Base-by-base conservation (phyloP, 1,139 yeast species). In the Schizosaccharomyces versatilis region DNA sequence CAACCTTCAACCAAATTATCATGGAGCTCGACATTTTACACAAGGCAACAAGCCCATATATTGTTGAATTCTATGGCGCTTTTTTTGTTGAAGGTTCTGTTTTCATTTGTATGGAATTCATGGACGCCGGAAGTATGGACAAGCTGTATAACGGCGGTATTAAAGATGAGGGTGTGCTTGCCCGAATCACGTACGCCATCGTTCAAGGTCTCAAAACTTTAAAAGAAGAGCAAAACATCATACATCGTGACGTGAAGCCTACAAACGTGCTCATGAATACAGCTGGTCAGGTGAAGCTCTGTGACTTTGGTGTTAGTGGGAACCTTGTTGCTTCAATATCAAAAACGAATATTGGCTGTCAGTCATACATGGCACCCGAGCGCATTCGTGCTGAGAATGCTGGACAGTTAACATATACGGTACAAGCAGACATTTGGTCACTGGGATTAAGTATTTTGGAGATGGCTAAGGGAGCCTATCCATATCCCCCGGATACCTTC, bases 361-460 rank as follows among this genome's bases (percentile, higher is more conserved):
- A 90, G 68, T 84, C 95, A 5, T 90, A 90, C 68, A 93, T 93
- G 98, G 97, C 98, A 0, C 99, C 99, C 1, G 99, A 90, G 67
- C 76, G 99, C 64, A 93, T 90, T 63, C 80, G 82, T 67, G 74
- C 79, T 6, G 62, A 67, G 41, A 55, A 55, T 38, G 55, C 55
- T 17, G 58, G 56, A 15, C 55, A 52, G 5, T 49, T 54, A 6
- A 80, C 94, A 0, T 90, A 90, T 68, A 81, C 96, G 1, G 95
- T 86, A 10, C 96, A 90, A 65, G 81, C 94, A 9, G 99, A 93
- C 68, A 79, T 90, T 58, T 90, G 99, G 98, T 85, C 96, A 0
- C 69, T 90, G 51, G 99, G 98, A 1, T 72, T 90, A 57, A 81
- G 94, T 38, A 78, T 90, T 19, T 69, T 90, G 54, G 99, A 90